Conservation (phyloP, 2,329 filamentous ascomycete genomes). For the Bipolaris sorokiniana region DNA sequence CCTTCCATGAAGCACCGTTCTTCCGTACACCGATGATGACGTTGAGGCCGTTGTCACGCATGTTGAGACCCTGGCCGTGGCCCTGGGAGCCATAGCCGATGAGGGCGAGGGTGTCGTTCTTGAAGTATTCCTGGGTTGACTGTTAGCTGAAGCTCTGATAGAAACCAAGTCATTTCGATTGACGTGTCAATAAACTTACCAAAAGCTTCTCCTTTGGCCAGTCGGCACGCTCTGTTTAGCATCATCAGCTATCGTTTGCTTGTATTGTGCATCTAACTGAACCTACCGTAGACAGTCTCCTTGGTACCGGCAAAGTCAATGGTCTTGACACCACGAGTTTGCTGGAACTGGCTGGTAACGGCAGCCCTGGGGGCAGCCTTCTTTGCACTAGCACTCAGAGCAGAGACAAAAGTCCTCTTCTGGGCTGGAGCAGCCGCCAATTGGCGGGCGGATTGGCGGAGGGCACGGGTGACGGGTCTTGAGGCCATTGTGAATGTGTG, state of each 20-base stretch:
- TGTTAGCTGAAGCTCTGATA: slow-evolving; percentile 35
- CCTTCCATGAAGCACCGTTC: slow-evolving; percentile 98
- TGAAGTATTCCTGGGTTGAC: slow-evolving; percentile 86
- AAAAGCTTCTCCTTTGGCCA: slow-evolving; percentile 99
- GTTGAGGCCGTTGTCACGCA: slow-evolving; percentile 99
- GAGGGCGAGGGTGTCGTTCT: slow-evolving; percentile 97
- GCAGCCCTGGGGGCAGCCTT: slow-evolving; percentile 55
- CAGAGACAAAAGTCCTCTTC: slow-evolving; percentile 65
- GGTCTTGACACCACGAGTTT: slow-evolving; percentile 90
- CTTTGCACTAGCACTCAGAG: slow-evolving; percentile 55
- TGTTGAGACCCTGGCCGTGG: slow-evolving; percentile 98
- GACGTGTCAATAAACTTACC: slow-evolving; percentile 62
- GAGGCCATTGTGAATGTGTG: slow-evolving; percentile 72
- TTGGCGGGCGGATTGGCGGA: slow-evolving; percentile 64
- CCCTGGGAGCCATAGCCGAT: slow-evolving; percentile 99
- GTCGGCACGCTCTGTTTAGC: slow-evolving; percentile 82
- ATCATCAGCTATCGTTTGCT: slow-evolving; percentile 31
- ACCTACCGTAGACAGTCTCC: slow-evolving; percentile 89
- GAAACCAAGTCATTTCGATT: slow-evolving; percentile 20
- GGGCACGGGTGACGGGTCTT: slow-evolving; percentile 70
- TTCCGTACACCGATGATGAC: slow-evolving; percentile 99
- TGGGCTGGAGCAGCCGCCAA: slow-evolving; percentile 58
- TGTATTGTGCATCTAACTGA: slow-evolving; percentile 20
- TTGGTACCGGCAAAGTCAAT: slow-evolving; percentile 97
- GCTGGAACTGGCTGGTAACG: slow-evolving; percentile 63